These are phyloP conservation scores for Populus tomentosa DNA, from an alignment of 441 rosid genomes.

Conservation along the genomic window DNA sequence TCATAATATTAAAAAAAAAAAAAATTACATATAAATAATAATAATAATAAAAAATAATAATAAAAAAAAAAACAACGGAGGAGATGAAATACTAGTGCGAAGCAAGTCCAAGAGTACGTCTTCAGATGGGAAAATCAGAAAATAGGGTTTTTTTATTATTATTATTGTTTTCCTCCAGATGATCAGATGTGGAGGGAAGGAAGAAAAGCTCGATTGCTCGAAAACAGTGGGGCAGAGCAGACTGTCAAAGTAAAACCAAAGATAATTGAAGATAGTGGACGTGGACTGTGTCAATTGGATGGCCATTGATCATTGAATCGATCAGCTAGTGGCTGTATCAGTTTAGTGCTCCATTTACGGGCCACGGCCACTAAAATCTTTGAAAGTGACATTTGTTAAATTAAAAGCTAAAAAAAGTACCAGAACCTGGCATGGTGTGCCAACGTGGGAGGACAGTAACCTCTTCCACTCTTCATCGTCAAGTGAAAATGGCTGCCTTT, in stretches of 20 bases:
- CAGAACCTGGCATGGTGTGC: not conserved
- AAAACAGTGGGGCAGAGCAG: not conserved
- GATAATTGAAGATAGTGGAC: not conserved
- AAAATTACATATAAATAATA: too few species aligned
- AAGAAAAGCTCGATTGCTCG: not conserved
- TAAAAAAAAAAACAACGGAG: not conserved
- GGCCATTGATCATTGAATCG: not conserved
- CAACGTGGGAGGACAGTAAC: not conserved
- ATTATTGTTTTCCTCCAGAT: not conserved
- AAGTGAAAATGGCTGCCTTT: not conserved
- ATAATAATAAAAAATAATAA: too few species aligned
- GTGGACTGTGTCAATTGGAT: not conserved
- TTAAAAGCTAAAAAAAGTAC: not conserved
- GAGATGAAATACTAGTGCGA: not conserved
- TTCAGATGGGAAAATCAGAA: not conserved
- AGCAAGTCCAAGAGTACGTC: not conserved
- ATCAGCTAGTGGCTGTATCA: not conserved
- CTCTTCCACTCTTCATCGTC: not conserved
- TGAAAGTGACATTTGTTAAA: not conserved
- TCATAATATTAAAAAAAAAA: not conserved
- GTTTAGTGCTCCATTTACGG: not conserved
- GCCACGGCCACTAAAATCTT: not conserved
- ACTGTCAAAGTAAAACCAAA: not conserved
- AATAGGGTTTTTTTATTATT: too few species aligned
- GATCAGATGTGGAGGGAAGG: not conserved